A percentile compares a stretch with the other conserved stretches of the same genome.
Evolutionary conservation across 176 grass and related monocot species (phyloP).

Genomic region (Phragmites australis): DNA sequence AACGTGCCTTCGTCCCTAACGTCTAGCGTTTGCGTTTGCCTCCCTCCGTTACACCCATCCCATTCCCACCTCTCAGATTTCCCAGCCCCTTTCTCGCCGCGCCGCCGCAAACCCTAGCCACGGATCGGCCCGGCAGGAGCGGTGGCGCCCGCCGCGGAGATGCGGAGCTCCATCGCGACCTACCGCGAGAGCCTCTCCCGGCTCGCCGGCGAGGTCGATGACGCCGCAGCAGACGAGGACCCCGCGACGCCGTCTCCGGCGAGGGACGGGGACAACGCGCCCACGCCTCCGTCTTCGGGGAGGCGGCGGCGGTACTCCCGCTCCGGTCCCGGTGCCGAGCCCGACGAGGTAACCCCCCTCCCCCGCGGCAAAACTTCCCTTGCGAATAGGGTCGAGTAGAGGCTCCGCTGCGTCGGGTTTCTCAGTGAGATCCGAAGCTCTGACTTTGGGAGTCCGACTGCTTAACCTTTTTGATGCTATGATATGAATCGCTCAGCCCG

Average conservation of each 20-base stretch:
- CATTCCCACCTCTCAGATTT: constrained; percentile 29
- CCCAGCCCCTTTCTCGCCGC: not conserved
- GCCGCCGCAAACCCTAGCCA: constrained; percentile 25
- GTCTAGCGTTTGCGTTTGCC: not conserved
- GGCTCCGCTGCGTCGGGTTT: not conserved
- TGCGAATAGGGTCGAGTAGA: not conserved
- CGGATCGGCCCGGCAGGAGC: not conserved
- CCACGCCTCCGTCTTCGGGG: constrained; percentile 35
- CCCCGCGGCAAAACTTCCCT: not conserved
- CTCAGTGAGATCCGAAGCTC: not conserved
- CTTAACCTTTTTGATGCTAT: not conserved
- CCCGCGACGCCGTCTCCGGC: not conserved
- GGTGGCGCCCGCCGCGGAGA: constrained; percentile 32
- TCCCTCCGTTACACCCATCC: not conserved
- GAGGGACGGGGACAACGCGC: constrained; percentile 1
- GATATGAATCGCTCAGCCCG: not conserved
- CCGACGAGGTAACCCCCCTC: constrained; percentile 54
- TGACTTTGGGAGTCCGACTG: not conserved
- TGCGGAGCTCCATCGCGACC: constrained; percentile 79
- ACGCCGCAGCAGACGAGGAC: constrained; percentile 61
- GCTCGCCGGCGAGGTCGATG: constrained; percentile 83
- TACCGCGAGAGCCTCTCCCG: constrained; percentile 89
- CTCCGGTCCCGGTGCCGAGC: constrained; percentile 48
- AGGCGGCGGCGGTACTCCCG: constrained; percentile 48
- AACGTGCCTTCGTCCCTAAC: constrained; percentile 17